Base-by-base conservation (phyloP, 306 rosid species). In the Citrullus colocynthis region DNA sequence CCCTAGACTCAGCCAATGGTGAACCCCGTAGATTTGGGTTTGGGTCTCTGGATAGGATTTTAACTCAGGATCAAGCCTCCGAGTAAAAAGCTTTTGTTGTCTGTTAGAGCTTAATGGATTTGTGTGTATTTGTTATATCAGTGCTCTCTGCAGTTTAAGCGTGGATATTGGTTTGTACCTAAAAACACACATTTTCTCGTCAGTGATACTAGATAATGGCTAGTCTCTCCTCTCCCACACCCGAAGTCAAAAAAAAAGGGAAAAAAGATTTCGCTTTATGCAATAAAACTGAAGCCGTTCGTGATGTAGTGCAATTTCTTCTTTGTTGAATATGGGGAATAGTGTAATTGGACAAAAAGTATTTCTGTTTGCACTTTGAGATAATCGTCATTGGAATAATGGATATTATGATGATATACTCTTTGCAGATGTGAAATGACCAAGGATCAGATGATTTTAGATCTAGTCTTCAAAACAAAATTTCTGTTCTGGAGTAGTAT, bases 401-500 rank as follows among this genome's bases (percentile, higher is more conserved):
- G 14, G 17, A 54, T 79, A 39, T 56, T 80, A 18, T 84, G 60
- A 49, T 57, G 74, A 18, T 78, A 16, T 10, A 51, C 78, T 21
- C 13, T 80, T 86, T 85, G 82, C 85, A 92, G 99, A 85, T 89
- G 92, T 60, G 92, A 89, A 77, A 80, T 86, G 92, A 86, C 79
- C 34, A 92, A 95, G 89, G 96, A 95, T 75, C 89, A 89, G 87
- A 92, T 95, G 93, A 85, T 95, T 80, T 58, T 55, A 60, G 89
- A 90, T 78, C 90, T 92, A 59, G 83, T 89, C 78, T 77, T 75
- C 74, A 84, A 70, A 82, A 72, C 88, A 2, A 95, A 82, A 77
- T 5, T 80, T 59, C 83, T 90, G 72, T 85, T 92, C 80, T 85
- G 94, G 91, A 67, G 88, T 81, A 87, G 97, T 61, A 18, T 89